Evolutionary conservation across 2,329 filamentous ascomycete genomes (phyloP), one percentile per base, ranked within the genome.

Genomic region (Macroventuria anomochaeta): DNA sequence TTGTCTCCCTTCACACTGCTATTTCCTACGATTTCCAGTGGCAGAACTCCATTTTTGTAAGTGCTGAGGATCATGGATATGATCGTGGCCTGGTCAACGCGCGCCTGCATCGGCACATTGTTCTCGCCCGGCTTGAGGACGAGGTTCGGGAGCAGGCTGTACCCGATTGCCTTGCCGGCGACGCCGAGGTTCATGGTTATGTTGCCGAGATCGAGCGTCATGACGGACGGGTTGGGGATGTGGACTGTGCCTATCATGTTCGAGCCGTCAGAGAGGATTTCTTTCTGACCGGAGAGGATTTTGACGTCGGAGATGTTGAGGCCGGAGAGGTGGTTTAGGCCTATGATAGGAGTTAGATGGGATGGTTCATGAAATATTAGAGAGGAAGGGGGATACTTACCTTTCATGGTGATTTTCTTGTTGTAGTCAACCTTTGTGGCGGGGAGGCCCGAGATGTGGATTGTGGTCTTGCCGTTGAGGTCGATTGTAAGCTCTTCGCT

Each of bases 161-260:
- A 80, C 46, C 87, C 88, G 56, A 89, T 78, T 1, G 75, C 58
- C 37, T 72, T 61, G 38, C 77, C 80, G 37, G 81, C 77, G 46
- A 87, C 78, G 63, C 77, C 83, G 66, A 85, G 85, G 71, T 79
- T 74, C 72, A 88, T 87, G 23, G 82, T 82, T 29, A 84, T 77
- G 63, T 89, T 87, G 63, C 88, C 88, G 79, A 90, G 82, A 28
- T 87, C 81, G 46, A 90, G 79, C n/a, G 81, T 84, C 67, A 88
- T 80, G 44, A 83, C 74, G 1, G 86, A 88, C 6, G 79, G 80
- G 71, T 90, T 90, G 60, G 85, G 85, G 43, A 90, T 86, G 51
- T 77, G 76, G 52, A 82, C 80, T 12, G 76, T 81, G 61, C 81
- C 86, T 44, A 80, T 75, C 74, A 90, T 87, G 75, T 89, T 90